phyloP scores from a whole-genome alignment of 257 asterid species.

The Phtheirospermum japonicum region DNA sequence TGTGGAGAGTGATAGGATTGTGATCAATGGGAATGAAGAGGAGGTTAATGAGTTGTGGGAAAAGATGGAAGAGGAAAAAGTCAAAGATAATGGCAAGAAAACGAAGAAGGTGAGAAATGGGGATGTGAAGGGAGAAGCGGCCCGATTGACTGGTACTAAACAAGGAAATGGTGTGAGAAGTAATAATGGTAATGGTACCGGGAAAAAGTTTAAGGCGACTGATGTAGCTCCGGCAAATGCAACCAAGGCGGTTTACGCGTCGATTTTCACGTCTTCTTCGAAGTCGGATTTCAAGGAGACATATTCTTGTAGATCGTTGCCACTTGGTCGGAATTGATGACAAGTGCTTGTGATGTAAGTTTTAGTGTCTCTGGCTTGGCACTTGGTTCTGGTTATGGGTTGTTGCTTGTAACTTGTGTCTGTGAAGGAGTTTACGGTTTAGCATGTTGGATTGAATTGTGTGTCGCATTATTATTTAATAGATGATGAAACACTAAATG shows the following conservation, averaged over 20 bases:
- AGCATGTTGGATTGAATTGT: too few species aligned
- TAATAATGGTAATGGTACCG: conserved; percentile 37
- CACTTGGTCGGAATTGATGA: conserved; percentile 83
- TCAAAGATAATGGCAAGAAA: conserved; percentile 52
- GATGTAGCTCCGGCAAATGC: conserved; percentile 67
- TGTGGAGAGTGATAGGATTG: conserved; percentile 64
- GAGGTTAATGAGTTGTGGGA: conserved; percentile 73
- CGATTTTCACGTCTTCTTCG: conserved; percentile 83
- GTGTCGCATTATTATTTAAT: too few species aligned
- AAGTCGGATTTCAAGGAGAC: conserved; percentile 87
- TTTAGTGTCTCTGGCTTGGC: too few species aligned
- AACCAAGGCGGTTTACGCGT: conserved; percentile 66
- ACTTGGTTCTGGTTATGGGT: too few species aligned
- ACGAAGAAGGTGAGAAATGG: conserved; percentile 56
- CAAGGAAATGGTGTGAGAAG: conserved; percentile 36
- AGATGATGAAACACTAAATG: too few species aligned
- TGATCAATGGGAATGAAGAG: conserved; percentile 81
- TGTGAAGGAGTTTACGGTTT: too few species aligned
- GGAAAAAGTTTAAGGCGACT: conserved; percentile 65
- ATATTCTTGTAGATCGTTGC: conserved; percentile 75
- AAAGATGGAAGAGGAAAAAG: conserved; percentile 61
- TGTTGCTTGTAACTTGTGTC: too few species aligned
- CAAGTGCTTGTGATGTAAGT: too few species aligned
- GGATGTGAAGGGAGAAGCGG: conserved; percentile 35
- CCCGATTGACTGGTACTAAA: conserved; percentile 53